Base-by-base conservation (phyloP, 2,329 filamentous ascomycete genomes). In the Penicillium janthinellum region DNA sequence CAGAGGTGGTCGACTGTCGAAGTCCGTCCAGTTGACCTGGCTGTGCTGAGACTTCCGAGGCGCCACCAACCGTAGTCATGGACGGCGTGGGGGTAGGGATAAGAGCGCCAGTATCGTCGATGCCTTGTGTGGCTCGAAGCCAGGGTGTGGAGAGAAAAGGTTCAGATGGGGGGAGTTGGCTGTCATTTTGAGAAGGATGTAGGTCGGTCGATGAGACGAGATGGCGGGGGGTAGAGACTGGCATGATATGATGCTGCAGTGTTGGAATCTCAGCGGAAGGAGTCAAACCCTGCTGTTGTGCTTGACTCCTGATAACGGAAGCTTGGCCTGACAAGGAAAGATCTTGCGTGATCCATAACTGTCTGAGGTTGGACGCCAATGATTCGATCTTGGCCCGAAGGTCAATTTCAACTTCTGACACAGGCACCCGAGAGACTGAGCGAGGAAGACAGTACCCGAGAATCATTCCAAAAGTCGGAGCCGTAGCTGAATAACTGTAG, bases 381-480 rank as follows among this genome's bases (percentile, higher is more conserved):
- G 69, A 66, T 44, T 70, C 65, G 3, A 75, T 58, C 49, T 68
- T 71, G 35, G 65, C 65, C 41, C 66, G 70, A 25, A 75, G 41
- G 4, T 65, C 67, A n/a, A 63, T 48, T 14, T 72, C 71, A 17
- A 70, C 42, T 25, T 73, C 70, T 1, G 66, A 66, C 1, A 60
- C 35, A 11, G 34, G 38, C 12, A 57, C 56, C 12, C 52, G 62
- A n/a, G 59, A 52, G n/a, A 38, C 44, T 17, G 53, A 38, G 5
- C 38, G 53, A 3, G 64, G 61, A 73, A 75, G 69, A 15, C 73
- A 72, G 56, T 71, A 71, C 41, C 70, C 74, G 31, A 79, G 66
- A 25, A 77, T 73, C 63, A 75, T 73, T 22, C 77, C 77, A 56
- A 78, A 78, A 0, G 73, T 83, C 57, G 72, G 78, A 62, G 63